Conservation (phyloP, 352 stramenopile genomes). For the Nothophytophthora sp. region DNA sequence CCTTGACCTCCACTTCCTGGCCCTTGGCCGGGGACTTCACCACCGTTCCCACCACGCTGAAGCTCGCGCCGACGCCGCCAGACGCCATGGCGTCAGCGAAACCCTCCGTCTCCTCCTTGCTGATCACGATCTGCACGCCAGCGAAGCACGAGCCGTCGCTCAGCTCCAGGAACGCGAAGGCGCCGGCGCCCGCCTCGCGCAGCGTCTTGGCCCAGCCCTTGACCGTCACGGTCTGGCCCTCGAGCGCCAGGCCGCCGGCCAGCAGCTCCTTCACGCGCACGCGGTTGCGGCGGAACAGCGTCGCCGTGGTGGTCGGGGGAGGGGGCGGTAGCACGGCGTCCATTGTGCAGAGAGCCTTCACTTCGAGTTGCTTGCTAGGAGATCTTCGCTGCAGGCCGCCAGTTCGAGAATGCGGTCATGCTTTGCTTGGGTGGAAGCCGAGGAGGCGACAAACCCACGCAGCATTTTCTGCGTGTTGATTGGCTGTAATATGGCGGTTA, state of each 20-base stretch:
- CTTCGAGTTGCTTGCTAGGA: not conserved
- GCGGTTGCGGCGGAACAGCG: slow-evolving; percentile 83
- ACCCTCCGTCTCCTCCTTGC: slow-evolving; percentile 69
- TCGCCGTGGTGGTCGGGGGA: slow-evolving; percentile 44
- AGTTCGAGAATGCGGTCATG: slow-evolving; percentile 30
- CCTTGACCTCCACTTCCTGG: slow-evolving; percentile 94
- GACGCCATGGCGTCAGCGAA: slow-evolving; percentile 77
- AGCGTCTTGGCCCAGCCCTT: slow-evolving; percentile 95
- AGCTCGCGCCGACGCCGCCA: slow-evolving; percentile 85
- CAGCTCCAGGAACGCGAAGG: slow-evolving; percentile 94
- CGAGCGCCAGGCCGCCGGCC: slow-evolving; percentile 46
- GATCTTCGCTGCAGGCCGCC: slow-evolving; percentile 5
- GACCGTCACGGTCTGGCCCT: slow-evolving; percentile 90
- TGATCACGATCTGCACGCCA: slow-evolving; percentile 90
- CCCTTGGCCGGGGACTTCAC: slow-evolving; percentile 89
- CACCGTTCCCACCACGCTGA: slow-evolving; percentile 82
- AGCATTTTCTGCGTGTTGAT: no score
- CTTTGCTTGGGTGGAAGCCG: no score
- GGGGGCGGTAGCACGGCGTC: slow-evolving; percentile 51
- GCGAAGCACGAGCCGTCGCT: slow-evolving; percentile 93
- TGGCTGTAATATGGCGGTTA: not conserved
- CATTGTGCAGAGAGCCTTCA: slow-evolving; percentile 18
- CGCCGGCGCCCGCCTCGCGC: slow-evolving; percentile 86
- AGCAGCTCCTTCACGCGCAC: slow-evolving; percentile 87
- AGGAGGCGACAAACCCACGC: no score